Percentiles rank a stretch among this genome's conserved stretches.
These are phyloP conservation scores for Fusarium sp. DNA, from an alignment of 2,329 filamentous ascomycete species.

Conservation along the genomic window DNA sequence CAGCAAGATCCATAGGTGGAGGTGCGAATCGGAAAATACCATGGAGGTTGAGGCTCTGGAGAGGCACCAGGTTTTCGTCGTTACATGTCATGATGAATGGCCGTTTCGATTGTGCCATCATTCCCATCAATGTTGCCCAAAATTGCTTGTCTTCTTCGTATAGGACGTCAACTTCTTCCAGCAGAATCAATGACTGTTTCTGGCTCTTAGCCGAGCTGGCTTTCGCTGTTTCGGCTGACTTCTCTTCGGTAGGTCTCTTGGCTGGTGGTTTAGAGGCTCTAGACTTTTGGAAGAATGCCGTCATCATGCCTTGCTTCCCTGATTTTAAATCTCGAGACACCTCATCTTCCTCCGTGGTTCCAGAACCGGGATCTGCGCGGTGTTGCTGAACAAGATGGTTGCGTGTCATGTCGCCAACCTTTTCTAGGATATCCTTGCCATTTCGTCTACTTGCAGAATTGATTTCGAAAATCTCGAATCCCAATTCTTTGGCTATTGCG, in stretches of 20 bases:
- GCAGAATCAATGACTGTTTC: slow-evolving; percentile 92
- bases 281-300: slow-evolving; percentile 79
- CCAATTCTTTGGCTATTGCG: slow-evolving; percentile 90
- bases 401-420: slow-evolving; percentile 94
- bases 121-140: slow-evolving; percentile 82
- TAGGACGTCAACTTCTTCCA: slow-evolving; percentile 93
- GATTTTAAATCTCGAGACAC: slow-evolving; percentile 68
- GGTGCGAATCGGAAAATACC: slow-evolving; percentile 83
- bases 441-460: slow-evolving; percentile 85
- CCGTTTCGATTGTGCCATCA: slow-evolving; percentile 87
- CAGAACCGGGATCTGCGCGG: slow-evolving; percentile 49
- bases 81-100: slow-evolving; percentile 97
- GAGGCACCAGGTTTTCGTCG: slow-evolving; percentile 84
- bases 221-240: slow-evolving; percentile 48
- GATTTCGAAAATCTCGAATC: slow-evolving; percentile 95
- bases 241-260: slow-evolving; percentile 48
- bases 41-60: slow-evolving; percentile 80
- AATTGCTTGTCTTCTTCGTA: slow-evolving; percentile 98
- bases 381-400: slow-evolving; percentile 84
- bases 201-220: slow-evolving; percentile 65
- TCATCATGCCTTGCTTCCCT: slow-evolving; percentile 83
- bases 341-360: slow-evolving; percentile 48
- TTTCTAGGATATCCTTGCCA: slow-evolving; percentile 90
- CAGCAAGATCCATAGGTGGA: slow-evolving; percentile 74
- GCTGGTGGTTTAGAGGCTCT: slow-evolving; percentile 42